These are phyloP conservation scores for Hirsutella minnesotensis DNA, from an alignment of 2,329 filamentous ascomycete genomes.

Conservation along the genomic window DNA sequence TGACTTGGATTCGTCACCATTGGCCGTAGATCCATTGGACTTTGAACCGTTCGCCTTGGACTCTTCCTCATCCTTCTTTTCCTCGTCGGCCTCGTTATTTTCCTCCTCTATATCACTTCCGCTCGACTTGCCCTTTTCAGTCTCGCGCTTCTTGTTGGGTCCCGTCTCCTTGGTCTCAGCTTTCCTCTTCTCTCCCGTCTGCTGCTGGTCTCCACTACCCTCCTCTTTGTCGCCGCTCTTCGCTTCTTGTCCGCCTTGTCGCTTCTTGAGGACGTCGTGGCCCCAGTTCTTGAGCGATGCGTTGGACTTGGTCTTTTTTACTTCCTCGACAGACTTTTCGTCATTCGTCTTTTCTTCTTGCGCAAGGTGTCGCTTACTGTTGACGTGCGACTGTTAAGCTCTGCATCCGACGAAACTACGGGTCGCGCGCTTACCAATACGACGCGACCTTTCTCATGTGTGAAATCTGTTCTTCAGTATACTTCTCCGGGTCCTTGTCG, in stretches of 20 bases:
- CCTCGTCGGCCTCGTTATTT: slow-evolving; percentile 6
- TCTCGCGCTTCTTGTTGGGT: slow-evolving; percentile 4
- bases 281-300: slow-evolving; percentile 53
- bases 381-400: background rate
- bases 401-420: too few species aligned
- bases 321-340: slow-evolving; percentile 33
- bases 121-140: slow-evolving; percentile 1
- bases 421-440: slow-evolving; percentile 32
- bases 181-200: background rate
- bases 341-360: slow-evolving; percentile 48
- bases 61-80: slow-evolving; percentile 4
- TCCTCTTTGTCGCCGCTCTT: slow-evolving; percentile 2
- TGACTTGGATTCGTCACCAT: background rate
- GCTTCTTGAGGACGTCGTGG: slow-evolving; percentile 37
- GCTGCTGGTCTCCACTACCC: slow-evolving; percentile 4
- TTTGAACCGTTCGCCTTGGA: background rate
- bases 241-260: slow-evolving; percentile 6
- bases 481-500: slow-evolving; percentile 40
- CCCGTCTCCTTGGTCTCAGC: background rate
- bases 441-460: slow-evolving; percentile 54
- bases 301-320: slow-evolving; percentile 39
- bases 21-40: background rate
- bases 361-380: slow-evolving; percentile 49
- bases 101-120: slow-evolving; percentile 4
- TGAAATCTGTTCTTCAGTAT: slow-evolving; percentile 40